Percentiles rank a stretch among this genome's conserved stretches.
Conservation (phyloP, 2,329 filamentous ascomycete genomes). For the Aspergillus jensenii region DNA sequence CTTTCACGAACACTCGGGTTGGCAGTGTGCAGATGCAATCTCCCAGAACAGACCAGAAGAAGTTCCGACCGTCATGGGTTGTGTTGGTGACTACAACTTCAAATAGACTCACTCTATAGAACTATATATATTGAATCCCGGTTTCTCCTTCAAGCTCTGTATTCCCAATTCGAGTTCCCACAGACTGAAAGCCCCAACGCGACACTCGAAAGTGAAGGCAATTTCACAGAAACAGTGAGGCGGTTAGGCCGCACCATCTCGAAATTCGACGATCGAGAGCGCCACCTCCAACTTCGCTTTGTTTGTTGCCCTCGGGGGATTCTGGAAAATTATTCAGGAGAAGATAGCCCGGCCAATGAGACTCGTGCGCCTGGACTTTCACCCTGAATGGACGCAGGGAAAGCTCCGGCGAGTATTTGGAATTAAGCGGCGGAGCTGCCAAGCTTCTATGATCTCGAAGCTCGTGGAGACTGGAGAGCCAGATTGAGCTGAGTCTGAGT, state of each 20-base stretch:
- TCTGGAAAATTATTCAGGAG: background rate
- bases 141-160: no score
- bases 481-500: no score
- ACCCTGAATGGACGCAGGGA: background rate
- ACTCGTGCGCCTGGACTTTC: background rate
- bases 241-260: background rate
- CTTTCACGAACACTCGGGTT: background rate
- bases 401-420: background rate
- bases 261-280: background rate
- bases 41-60: no score
- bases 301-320: background rate
- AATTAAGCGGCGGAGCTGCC: background rate
- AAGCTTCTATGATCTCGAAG: background rate
- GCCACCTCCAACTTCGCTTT: background rate
- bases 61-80: no score
- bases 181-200: no score
- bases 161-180: no score
- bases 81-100: no score
- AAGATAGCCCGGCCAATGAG: background rate
- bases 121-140: no score
- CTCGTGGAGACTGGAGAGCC: background rate
- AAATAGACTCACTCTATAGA: no score
- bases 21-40: no score
- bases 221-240: background rate
- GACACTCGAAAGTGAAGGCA: no score